These are phyloP conservation scores for Plasmodium falciparum DNA, from an alignment of 169 alveolate species.

Conservation along the genomic window DNA sequence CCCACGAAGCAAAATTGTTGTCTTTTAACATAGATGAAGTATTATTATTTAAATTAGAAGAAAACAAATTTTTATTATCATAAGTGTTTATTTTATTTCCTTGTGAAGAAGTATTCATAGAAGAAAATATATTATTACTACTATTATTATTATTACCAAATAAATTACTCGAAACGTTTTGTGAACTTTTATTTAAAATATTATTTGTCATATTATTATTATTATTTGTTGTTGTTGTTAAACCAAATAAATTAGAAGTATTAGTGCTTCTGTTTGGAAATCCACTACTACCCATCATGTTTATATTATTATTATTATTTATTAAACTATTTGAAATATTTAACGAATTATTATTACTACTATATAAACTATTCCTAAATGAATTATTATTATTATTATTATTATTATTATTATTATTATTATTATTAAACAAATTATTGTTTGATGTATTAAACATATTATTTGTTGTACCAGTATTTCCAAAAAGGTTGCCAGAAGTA, in stretches of 20 bases:
- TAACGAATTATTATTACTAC: slow-evolving; percentile 11
- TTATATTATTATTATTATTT: background rate
- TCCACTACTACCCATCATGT: background rate
- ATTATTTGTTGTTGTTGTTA: background rate
- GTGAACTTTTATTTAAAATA: slow-evolving; percentile 8
- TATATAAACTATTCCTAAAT: slow-evolving; percentile 10
- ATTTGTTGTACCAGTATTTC: slow-evolving; percentile 5
- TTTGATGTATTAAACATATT: background rate
- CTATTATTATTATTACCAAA: slow-evolving; percentile 18
- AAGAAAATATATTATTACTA: slow-evolving; percentile 10
- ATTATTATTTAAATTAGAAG: slow-evolving; percentile 3
- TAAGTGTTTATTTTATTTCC: slow-evolving; percentile 5
- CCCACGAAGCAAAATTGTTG: slow-evolving; percentile 18
- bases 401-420: no score
- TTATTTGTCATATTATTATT: slow-evolving; percentile 20
- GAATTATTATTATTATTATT: slow-evolving; percentile 3
- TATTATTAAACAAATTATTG: slow-evolving; percentile 18
- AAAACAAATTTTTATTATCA: slow-evolving; percentile 15
- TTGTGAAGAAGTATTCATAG: slow-evolving; percentile 6
- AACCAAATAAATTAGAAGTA: slow-evolving; percentile 9
- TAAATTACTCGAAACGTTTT: slow-evolving; percentile 16
- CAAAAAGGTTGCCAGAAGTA: slow-evolving; percentile 2
- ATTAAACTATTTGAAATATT: slow-evolving; percentile 22
- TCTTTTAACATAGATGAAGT: background rate
- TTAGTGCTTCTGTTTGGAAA: slow-evolving; percentile 11